Evolutionary conservation across 495 filamentous ascomycete genomes (phyloP).

Genomic region (Tuber indicum): DNA sequence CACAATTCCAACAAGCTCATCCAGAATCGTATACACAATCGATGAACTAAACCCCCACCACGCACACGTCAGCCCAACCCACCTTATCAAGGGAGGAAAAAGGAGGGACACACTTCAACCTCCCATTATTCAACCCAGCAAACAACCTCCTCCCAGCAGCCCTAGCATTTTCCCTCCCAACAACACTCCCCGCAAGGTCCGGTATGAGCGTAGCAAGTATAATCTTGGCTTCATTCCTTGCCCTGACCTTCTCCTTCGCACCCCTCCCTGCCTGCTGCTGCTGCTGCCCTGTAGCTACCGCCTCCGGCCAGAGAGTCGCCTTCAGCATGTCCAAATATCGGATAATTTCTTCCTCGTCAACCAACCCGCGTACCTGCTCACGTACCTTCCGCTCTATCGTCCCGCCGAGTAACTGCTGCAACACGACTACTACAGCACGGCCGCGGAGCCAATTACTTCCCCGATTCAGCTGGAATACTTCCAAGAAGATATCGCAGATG

Average conservation of each 20-base stretch:
- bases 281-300: conserved; percentile 45
- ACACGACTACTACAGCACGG: conserved; percentile 86
- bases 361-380: conserved; percentile 62
- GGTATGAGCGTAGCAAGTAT: conserved; percentile 76
- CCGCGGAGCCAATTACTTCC: conserved; percentile 93
- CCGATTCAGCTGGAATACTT: conserved; percentile 87
- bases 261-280: conserved; percentile 48
- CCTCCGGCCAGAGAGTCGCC: conserved; percentile 74
- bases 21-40: conserved; percentile 68
- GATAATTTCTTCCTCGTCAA: conserved; percentile 71
- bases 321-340: conserved; percentile 64
- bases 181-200: conserved; percentile 72
- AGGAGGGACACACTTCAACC: conserved; percentile 55
- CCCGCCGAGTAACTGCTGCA: conserved; percentile 75
- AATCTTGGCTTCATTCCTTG: conserved; percentile 65
- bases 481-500: conserved; percentile 95
- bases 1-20: conserved; percentile 67
- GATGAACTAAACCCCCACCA: conserved; percentile 54
- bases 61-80: conserved; percentile 20
- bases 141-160: conserved; percentile 72
- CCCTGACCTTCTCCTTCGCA: conserved; percentile 60
- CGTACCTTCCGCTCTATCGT: conserved; percentile 78
- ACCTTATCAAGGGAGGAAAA: conserved; percentile 1
- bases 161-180: conserved; percentile 76
- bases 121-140: conserved; percentile 71